These are phyloP conservation scores for Silene coronaria DNA, from an alignment of 179 eudicot species.

Conservation along the genomic window DNA sequence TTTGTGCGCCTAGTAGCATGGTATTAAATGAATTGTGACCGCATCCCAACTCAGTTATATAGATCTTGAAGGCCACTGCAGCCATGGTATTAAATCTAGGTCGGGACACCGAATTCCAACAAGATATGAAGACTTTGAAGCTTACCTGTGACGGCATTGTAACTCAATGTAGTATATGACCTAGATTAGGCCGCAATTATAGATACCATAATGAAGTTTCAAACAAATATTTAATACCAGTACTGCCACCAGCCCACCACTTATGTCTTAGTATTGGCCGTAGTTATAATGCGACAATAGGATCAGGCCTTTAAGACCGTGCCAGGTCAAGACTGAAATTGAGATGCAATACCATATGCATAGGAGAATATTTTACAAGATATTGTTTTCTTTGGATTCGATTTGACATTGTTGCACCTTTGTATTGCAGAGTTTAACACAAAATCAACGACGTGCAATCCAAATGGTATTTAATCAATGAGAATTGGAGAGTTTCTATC, in stretches of 20 bases:
- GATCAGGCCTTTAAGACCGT: too few relatives aligned
- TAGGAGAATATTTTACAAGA: not conserved
- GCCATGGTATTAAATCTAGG: not conserved
- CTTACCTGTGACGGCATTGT: not conserved
- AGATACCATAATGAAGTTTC: not conserved
- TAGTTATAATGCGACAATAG: not conserved
- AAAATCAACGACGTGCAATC: constrained; percentile 36
- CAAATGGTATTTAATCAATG: constrained; percentile 29
- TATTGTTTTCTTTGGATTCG: constrained; percentile 3
- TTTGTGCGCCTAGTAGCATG: not conserved
- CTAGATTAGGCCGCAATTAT: not conserved
- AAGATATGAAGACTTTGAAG: not conserved
- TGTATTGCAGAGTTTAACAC: constrained; percentile 34
- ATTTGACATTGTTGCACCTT: not conserved
- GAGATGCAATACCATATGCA: not conserved
- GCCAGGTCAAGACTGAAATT: too few relatives aligned
- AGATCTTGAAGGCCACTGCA: not conserved
- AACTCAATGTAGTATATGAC: not conserved
- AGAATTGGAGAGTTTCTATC: not conserved
- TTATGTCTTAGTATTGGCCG: not conserved
- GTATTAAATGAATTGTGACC: not conserved
- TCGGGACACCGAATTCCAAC: not conserved
- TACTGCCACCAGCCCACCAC: not conserved
- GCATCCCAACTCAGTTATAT: not conserved
- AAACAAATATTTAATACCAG: not conserved